Conservation (phyloP, 1,284 basidiomycete genomes). For the Irpex sp. region DNA sequence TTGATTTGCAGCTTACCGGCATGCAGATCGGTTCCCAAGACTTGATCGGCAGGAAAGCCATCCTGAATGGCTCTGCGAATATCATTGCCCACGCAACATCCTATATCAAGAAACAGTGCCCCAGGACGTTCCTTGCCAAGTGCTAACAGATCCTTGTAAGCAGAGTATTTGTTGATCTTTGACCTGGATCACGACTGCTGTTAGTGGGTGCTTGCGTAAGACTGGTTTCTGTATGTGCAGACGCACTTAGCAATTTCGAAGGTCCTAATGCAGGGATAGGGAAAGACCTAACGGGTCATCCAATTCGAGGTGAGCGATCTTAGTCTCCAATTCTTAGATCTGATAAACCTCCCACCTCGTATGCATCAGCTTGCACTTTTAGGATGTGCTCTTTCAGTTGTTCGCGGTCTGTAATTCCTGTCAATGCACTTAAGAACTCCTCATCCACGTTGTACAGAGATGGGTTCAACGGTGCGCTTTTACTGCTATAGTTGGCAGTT, state of each 20-base stretch:
- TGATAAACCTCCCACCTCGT: slow-evolving; percentile 26
- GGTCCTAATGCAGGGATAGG: slow-evolving; percentile 34
- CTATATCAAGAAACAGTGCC: slow-evolving; percentile 47
- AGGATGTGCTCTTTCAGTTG: no score
- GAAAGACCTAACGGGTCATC: slow-evolving; percentile 25
- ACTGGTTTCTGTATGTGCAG: slow-evolving; percentile 12
- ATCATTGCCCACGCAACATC: slow-evolving; percentile 38
- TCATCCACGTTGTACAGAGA: no score
- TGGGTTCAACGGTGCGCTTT: no score
- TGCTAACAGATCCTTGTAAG: slow-evolving; percentile 38
- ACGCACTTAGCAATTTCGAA: neutral
- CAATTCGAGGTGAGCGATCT: no score
- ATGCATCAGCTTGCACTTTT: slow-evolving; percentile 25
- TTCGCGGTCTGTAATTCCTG: no score
- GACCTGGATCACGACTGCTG: neutral
- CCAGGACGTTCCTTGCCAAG: slow-evolving; percentile 34
- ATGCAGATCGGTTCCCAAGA: slow-evolving; percentile 33
- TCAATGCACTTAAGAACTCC: no score
- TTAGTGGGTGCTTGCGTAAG: slow-evolving; percentile 34
- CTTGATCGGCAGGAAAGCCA: slow-evolving; percentile 31
- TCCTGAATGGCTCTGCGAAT: slow-evolving; percentile 37
- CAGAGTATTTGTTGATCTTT: slow-evolving; percentile 34
- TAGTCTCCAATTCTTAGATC: no score
- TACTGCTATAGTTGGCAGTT: no score
- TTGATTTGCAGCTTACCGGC: slow-evolving; percentile 19